A percentile compares a stretch with the other conserved stretches of the same genome.
Conservation (phyloP, 2,329 filamentous ascomycete genomes). For the Aspergillus piperis region DNA sequence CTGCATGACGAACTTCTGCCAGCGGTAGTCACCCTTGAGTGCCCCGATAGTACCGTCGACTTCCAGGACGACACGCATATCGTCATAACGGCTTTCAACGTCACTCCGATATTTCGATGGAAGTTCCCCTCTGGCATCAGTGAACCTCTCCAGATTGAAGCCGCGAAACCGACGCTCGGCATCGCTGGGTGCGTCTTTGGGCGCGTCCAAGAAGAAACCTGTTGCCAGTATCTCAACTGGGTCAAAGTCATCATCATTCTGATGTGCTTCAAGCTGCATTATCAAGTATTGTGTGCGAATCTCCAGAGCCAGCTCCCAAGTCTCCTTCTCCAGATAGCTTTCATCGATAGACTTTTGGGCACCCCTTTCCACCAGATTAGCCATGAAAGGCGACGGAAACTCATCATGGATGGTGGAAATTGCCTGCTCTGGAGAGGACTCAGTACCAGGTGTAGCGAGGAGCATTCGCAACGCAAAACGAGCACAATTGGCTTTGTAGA, state of each 20-base stretch:
- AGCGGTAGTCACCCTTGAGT: conserved; percentile 51
- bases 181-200: conserved; percentile 18
- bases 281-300: conserved; percentile 59
- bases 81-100: conserved; percentile 41
- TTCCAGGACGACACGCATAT: conserved; percentile 42
- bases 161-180: conserved; percentile 24
- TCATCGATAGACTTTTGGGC: conserved; percentile 30
- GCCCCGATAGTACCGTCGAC: conserved; percentile 40
- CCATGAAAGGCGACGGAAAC: conserved; percentile 40
- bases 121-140: conserved; percentile 41
- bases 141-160: conserved; percentile 35
- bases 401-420: conserved; percentile 35
- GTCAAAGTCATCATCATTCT: conserved; percentile 37
- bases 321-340: conserved; percentile 44
- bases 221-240: conserved; percentile 42
- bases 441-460: conserved; percentile 28
- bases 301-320: conserved; percentile 54
- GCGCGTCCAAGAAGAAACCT: conserved; percentile 42
- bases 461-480: conserved; percentile 44
- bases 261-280: conserved; percentile 39
- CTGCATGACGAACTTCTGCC: conserved; percentile 50
- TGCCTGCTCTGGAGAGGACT: conserved; percentile 18
- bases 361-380: conserved; percentile 24
- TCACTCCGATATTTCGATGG: conserved; percentile 35
- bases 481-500: conserved; percentile 49